These are phyloP conservation scores for Chytriomyces sp. DNA, from an alignment of 192 early-diverging fungal genomes.

Conservation along the genomic window DNA sequence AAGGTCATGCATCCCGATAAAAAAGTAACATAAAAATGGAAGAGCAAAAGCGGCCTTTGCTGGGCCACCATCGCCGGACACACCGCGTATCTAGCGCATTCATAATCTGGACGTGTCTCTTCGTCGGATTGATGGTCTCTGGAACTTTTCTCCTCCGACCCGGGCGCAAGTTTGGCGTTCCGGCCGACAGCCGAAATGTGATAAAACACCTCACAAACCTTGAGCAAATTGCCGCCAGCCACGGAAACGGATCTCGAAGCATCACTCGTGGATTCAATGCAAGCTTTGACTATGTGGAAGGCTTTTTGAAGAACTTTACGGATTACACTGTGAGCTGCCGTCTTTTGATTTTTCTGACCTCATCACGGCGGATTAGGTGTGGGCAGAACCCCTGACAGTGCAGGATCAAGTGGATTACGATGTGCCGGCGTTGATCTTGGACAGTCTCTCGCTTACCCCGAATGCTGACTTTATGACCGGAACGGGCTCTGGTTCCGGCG, in stretches of 20 bases:
- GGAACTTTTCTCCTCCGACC: too few species aligned
- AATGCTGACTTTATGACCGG: constrained; percentile 21
- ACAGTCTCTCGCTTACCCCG: not conserved
- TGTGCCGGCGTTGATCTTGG: not conserved
- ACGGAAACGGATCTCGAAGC: constrained; percentile 3
- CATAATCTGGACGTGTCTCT: too few species aligned
- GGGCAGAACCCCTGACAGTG: constrained; percentile 10
- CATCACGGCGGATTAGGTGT: constrained; percentile 7
- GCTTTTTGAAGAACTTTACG: constrained; percentile 3
- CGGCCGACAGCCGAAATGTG: too few species aligned
- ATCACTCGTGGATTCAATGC: constrained; percentile 16
- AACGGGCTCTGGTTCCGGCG: constrained; percentile 13
- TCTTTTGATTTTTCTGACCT: not conserved
- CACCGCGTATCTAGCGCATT: too few species aligned
- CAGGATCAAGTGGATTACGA: constrained; percentile 17
- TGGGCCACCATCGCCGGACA: too few species aligned
- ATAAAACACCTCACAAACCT: too few species aligned
- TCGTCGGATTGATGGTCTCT: too few species aligned
- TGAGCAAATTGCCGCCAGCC: too few species aligned
- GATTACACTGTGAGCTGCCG: not conserved
- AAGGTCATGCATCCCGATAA: too few species aligned
- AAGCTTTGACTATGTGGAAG: constrained; percentile 12
- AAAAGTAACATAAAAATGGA: too few species aligned
- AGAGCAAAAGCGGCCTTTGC: too few species aligned
- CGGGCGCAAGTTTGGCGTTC: too few species aligned